Evolutionary conservation across 352 stramenopile species (phyloP).

Genomic region (Phytopythium ostracodes): DNA sequence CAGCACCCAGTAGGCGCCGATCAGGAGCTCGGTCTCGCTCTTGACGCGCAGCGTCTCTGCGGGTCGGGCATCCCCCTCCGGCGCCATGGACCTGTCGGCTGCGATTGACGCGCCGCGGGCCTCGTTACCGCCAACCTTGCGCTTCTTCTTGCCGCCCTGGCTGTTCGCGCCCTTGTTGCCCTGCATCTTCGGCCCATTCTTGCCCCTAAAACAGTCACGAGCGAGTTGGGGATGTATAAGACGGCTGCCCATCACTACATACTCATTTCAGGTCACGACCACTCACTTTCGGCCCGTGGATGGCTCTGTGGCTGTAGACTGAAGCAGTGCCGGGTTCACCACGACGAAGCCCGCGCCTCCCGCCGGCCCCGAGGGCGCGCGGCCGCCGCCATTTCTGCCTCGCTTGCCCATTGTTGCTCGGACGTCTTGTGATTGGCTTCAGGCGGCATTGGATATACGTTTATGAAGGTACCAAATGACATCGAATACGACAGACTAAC

Average conservation of each 20-base stretch:
- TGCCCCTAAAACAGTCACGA: not conserved
- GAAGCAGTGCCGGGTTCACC: constrained; percentile 38
- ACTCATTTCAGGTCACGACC: no score
- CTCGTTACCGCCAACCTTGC: not conserved
- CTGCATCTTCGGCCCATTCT: no score
- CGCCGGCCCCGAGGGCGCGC: constrained; percentile 7
- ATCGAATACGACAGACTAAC: no score
- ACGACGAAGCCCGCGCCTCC: constrained; percentile 33
- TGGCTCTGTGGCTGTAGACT: not conserved
- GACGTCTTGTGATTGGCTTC: not conserved
- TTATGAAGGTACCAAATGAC: not conserved
- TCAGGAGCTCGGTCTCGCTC: constrained; percentile 33
- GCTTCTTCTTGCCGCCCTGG: constrained; percentile 1
- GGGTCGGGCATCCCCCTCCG: constrained; percentile 10
- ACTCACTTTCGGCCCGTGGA: constrained; percentile 5
- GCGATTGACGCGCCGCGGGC: constrained; percentile 2
- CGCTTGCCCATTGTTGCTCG: constrained; percentile 21
- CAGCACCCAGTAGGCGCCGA: constrained; percentile 56
- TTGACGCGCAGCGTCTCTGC: constrained; percentile 25
- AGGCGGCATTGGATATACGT: not conserved
- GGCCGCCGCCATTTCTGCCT: constrained; percentile 6
- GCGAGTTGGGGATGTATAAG: not conserved
- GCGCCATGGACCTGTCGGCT: constrained; percentile 8
- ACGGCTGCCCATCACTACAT: no score
- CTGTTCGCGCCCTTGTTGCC: not conserved